Conservation (phyloP, 176 grass and related monocot genomes). For the Zoysia pacifica region DNA sequence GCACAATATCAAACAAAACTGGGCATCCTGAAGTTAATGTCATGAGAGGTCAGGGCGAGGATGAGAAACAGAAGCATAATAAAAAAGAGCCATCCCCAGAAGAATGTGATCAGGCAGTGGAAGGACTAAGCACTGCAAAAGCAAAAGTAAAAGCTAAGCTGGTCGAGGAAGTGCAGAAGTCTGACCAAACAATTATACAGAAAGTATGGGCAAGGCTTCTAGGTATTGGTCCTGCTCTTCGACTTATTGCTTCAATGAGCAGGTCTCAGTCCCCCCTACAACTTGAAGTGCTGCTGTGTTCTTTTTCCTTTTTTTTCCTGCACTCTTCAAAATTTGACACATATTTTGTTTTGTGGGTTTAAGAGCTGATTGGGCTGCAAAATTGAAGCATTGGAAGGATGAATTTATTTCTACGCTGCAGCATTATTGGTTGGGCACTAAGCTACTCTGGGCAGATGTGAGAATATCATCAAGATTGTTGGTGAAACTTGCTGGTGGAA, state of each 20-base stretch:
- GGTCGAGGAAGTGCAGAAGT: slow-evolving; percentile 65
- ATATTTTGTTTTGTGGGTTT: slow-evolving; percentile 45
- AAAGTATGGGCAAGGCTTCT: slow-evolving; percentile 74
- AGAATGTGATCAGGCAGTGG: slow-evolving; percentile 90
- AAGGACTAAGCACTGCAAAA: slow-evolving; percentile 85
- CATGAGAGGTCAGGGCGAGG: slow-evolving; percentile 47
- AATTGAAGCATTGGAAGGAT: slow-evolving; percentile 90
- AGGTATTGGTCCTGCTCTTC: slow-evolving; percentile 75
- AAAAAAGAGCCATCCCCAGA: slow-evolving; percentile 81
- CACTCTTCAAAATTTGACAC: slow-evolving; percentile 23
- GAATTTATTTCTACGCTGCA: slow-evolving; percentile 83
- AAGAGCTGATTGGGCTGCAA: slow-evolving; percentile 81
- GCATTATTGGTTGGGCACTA: slow-evolving; percentile 90
- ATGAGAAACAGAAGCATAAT: slow-evolving; percentile 49
- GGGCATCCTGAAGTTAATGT: slow-evolving; percentile 36
- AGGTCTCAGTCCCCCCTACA: slow-evolving; percentile 50
- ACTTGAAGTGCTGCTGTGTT: slow-evolving; percentile 21
- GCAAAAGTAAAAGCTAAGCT: slow-evolving; percentile 81
- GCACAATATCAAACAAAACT: slow-evolving; percentile 41
- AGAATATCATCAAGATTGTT: slow-evolving; percentile 93
- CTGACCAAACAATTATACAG: slow-evolving; percentile 51
- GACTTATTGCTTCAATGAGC: slow-evolving; percentile 87
- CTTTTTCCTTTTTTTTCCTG: slow-evolving; percentile 29
- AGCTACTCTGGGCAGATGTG: slow-evolving; percentile 76
- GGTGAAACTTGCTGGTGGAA: slow-evolving; percentile 87